Evolutionary conservation across 2,329 filamentous ascomycete species (phyloP).

Genomic region (Exophiala lecanii-corni): DNA sequence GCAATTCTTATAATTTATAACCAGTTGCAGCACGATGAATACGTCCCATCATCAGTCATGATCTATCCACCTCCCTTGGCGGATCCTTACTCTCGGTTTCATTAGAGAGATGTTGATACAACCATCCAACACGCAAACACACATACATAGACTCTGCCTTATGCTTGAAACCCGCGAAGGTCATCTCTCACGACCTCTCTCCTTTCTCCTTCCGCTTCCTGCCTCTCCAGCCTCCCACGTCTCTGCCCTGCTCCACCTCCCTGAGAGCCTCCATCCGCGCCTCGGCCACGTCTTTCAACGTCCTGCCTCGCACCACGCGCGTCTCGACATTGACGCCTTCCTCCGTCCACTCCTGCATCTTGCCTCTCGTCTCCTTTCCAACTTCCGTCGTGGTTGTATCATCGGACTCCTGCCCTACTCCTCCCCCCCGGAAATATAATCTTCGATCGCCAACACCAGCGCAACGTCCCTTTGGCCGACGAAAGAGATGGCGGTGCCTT

Average conservation of each 20-base stretch:
- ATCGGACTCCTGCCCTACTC: constrained; percentile 43
- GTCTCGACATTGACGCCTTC: constrained; percentile 93
- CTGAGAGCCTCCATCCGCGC: constrained; percentile 89
- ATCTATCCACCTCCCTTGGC: too few species aligned
- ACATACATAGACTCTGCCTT: too few species aligned
- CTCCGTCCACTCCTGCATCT: constrained; percentile 82
- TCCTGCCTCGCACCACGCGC: constrained; percentile 72
- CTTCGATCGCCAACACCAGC: constrained; percentile 84
- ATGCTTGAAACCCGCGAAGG: too few species aligned
- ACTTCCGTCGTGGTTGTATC: too few species aligned
- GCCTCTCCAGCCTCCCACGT: constrained; percentile 78
- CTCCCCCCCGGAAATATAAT: constrained; percentile 58
- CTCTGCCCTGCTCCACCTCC: constrained; percentile 86
- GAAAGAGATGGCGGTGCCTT: constrained; percentile 77
- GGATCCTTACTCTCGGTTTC: too few species aligned
- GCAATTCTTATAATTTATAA: too few species aligned
- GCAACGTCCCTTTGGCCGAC: constrained; percentile 91
- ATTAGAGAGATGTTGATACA: too few species aligned
- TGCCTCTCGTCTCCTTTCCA: constrained; percentile 46
- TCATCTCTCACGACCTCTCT: constrained; percentile 12
- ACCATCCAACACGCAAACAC: too few species aligned
- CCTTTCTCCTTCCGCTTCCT: constrained; percentile 31
- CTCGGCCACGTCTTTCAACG: constrained; percentile 82
- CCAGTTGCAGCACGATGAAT: too few species aligned
- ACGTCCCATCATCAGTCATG: too few species aligned